phyloP scores from a whole-genome alignment of 2,329 filamentous ascomycete species.

The Pseudogymnoascus sp. region DNA sequence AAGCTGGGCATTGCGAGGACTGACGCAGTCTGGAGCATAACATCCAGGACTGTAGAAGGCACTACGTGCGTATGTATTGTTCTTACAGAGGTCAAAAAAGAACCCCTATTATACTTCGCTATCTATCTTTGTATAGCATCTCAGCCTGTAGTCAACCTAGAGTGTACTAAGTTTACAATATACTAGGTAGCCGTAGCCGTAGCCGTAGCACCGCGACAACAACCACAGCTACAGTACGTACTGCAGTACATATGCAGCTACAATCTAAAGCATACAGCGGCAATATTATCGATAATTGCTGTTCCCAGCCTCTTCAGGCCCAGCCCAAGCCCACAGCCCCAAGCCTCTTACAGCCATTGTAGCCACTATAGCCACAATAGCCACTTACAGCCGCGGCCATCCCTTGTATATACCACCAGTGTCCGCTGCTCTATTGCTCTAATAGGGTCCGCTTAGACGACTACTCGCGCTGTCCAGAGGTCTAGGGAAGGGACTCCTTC shows the following conservation, averaged over 20 bases:
- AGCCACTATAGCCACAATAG: not conserved
- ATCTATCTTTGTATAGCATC: not conserved
- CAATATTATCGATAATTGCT: not conserved
- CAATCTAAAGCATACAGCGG: not conserved
- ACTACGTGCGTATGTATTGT: not conserved
- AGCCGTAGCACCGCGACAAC: not conserved
- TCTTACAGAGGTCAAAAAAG: not conserved
- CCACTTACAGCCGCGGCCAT: not conserved
- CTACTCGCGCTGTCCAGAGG: not conserved
- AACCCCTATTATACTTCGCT: not conserved
- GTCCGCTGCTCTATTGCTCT: not conserved
- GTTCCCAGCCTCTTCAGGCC: not conserved
- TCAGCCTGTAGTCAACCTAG: not conserved
- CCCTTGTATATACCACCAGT: not conserved
- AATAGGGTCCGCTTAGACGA: not conserved
- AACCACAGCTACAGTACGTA: not conserved
- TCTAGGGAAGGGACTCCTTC: not conserved
- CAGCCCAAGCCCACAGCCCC: slow-evolving; percentile 3
- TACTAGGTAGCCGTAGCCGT: not conserved
- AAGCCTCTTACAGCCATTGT: not conserved
- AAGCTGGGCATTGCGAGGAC: not conserved
- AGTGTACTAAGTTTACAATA: not conserved
- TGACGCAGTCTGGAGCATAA: not conserved
- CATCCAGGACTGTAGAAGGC: not conserved
- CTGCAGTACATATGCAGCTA: not conserved